Evolutionary conservation across 495 filamentous ascomycete genomes (phyloP), one percentile per base, ranked within the genome.

Genomic region (Delitschia confertaspora): DNA sequence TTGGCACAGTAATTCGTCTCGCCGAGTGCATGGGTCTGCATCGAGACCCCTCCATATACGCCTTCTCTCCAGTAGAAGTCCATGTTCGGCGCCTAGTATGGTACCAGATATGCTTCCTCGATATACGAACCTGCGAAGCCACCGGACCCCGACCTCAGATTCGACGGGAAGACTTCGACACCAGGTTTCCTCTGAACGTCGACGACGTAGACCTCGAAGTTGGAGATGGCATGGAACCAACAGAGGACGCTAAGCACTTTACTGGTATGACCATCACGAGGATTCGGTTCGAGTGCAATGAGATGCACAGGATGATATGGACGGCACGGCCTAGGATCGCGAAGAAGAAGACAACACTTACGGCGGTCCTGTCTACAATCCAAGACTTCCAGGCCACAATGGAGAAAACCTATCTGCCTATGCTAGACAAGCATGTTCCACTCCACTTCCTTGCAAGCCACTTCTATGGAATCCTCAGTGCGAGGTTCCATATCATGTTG

Each of bases 11-110:
- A 7, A 77, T 84, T 16, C 66, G 82, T 23, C 74, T 85, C 60
- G 82, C 80, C 21, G 79, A 84, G 62, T 83, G 80, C 53, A 83
- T 84, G 78, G 78, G 82, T 4, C 61, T 85, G n/a, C 78, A 86
- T 56, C 66, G 78, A 1, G 83, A 88, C 51, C 78, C 78, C 6
- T 60, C 61, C 11, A 49, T 60, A 30, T 83, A 79, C 44, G 74
- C 76, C 0, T 67, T 82, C 23, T 71, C 67, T 23, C 71, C 83
- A 1, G 67, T 83, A 4, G 83, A 86, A 47, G 74, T 76, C 4
- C 81, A 88, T 33, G 69, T 87, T 27, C 75, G 85, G 4, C 76
- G 84, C n/a, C 56, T 85, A 6, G 68, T 83, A 11, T 89, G 84
- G 84, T 79, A 83, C 59, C 72, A 79, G 48, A 62, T 88, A 10